phyloP scores from a whole-genome alignment of 2,329 filamentous ascomycete genomes.

The Fusarium sacchari region DNA sequence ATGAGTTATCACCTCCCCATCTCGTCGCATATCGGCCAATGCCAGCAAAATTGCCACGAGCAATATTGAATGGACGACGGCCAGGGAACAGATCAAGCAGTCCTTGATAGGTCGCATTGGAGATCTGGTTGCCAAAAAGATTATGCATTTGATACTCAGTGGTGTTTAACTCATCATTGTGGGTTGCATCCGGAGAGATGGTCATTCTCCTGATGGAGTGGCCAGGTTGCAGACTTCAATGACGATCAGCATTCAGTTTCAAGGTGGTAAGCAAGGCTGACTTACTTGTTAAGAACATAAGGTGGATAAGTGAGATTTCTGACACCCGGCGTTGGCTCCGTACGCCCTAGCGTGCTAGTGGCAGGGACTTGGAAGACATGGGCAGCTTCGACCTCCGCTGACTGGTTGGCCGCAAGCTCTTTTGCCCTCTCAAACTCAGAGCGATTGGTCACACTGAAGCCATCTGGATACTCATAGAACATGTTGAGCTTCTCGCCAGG shows the following conservation, averaged over 20 bases:
- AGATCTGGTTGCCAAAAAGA: background rate
- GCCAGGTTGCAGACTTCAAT: background rate
- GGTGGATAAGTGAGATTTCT: background rate
- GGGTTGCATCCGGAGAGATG: background rate
- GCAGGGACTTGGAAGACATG: background rate
- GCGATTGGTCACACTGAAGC: background rate
- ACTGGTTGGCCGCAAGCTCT: background rate
- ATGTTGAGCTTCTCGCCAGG: background rate
- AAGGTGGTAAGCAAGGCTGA: background rate
- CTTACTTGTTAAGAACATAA: background rate
- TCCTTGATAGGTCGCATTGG: background rate
- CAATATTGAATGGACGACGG: slow-evolving; percentile 9
- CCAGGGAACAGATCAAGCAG: background rate
- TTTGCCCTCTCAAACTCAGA: background rate
- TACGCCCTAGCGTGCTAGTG: background rate
- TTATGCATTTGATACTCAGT: background rate
- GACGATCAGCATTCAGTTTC: background rate
- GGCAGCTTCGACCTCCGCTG: background rate
- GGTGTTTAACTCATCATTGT: background rate
- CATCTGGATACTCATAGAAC: slow-evolving; percentile 1
- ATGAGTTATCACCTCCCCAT: slow-evolving; percentile 13
- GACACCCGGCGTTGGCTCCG: background rate
- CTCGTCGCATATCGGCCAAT: slow-evolving; percentile 9
- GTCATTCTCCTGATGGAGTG: background rate
- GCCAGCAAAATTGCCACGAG: slow-evolving; percentile 13